phyloP scores from a whole-genome alignment of 169 alveolate genomes.

The Eimeria zaria region DNA sequence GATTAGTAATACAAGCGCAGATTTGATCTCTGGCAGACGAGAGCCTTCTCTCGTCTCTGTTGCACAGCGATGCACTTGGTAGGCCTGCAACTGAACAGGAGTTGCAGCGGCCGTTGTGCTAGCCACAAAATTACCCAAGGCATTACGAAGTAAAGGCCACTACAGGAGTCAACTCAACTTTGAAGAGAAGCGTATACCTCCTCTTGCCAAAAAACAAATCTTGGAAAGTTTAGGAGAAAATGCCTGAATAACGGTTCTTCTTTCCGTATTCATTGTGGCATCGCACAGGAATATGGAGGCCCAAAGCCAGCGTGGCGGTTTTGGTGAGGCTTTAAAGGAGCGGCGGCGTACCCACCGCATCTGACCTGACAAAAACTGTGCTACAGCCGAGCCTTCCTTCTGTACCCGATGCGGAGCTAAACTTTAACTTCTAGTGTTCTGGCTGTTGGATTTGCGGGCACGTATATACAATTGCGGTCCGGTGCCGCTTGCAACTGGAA shows the following conservation, averaged over 20 bases:
- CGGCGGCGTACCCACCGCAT: background rate
- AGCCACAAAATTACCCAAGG: background rate
- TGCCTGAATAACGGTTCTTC: background rate
- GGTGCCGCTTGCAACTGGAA: background rate
- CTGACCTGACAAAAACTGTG: background rate
- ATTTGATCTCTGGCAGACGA: background rate
- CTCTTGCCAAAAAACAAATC: background rate
- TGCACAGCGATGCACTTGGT: background rate
- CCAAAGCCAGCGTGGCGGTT: background rate
- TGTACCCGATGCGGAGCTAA: background rate
- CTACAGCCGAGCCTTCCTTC: background rate
- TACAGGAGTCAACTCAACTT: background rate
- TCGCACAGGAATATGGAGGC: background rate
- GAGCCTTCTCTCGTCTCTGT: background rate
- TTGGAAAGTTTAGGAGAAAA: background rate
- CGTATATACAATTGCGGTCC: background rate
- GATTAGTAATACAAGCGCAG: background rate
- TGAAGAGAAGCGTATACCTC: background rate
- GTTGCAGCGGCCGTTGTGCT: background rate
- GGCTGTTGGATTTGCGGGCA: background rate
- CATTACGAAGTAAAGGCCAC: background rate
- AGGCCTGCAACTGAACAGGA: constrained; percentile 5
- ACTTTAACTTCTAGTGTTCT: background rate
- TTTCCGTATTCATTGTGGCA: background rate
- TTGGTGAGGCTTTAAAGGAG: background rate